Evolutionary conservation across 345 rosid species (phyloP).

Genomic region (Salix caprea): DNA sequence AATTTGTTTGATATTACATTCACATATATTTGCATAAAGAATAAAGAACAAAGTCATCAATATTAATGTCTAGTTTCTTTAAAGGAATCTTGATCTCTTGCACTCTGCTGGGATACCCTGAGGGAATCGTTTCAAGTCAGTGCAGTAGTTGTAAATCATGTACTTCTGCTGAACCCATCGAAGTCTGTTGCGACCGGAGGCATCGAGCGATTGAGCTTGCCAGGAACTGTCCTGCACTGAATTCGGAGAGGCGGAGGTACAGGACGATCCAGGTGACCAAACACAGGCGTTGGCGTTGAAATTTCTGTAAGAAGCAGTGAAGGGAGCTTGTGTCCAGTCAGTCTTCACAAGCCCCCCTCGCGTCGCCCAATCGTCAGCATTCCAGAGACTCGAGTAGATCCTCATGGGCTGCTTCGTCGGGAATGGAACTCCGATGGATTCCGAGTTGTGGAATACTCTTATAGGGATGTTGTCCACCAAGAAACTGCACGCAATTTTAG

Average conservation of each 20-base stretch:
- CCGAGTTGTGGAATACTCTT: slow-evolving; percentile 11
- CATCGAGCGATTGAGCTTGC: slow-evolving; percentile 4
- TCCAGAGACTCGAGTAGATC: slow-evolving; percentile 5
- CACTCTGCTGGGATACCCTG: slow-evolving; percentile 5
- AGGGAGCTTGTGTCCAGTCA: slow-evolving; percentile 13
- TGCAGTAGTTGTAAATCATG: slow-evolving; percentile 17
- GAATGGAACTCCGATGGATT: slow-evolving; percentile 1
- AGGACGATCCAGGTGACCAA: neutral
- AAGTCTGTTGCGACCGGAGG: slow-evolving; percentile 1
- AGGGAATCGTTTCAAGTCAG: slow-evolving; percentile 1
- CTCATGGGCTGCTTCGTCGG: slow-evolving; percentile 15
- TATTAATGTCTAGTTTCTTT: neutral
- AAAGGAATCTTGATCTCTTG: slow-evolving; percentile 9
- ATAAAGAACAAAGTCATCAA: too few relatives aligned
- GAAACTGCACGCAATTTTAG: neutral
- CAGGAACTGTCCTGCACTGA: neutral
- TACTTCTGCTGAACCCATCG: slow-evolving; percentile 8
- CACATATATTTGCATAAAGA: too few relatives aligned
- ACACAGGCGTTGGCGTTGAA: slow-evolving; percentile 3
- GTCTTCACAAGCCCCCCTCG: slow-evolving; percentile 13
- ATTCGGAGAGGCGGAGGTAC: neutral
- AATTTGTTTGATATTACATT: neutral
- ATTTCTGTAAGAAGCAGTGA: slow-evolving; percentile 1
- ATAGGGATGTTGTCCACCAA: slow-evolving; percentile 11
- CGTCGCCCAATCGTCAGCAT: slow-evolving; percentile 15